Percentiles rank a stretch among this genome's conserved stretches.
phyloP scores from a whole-genome alignment of 495 filamentous ascomycete genomes.

The Aspergillus biplanus region DNA sequence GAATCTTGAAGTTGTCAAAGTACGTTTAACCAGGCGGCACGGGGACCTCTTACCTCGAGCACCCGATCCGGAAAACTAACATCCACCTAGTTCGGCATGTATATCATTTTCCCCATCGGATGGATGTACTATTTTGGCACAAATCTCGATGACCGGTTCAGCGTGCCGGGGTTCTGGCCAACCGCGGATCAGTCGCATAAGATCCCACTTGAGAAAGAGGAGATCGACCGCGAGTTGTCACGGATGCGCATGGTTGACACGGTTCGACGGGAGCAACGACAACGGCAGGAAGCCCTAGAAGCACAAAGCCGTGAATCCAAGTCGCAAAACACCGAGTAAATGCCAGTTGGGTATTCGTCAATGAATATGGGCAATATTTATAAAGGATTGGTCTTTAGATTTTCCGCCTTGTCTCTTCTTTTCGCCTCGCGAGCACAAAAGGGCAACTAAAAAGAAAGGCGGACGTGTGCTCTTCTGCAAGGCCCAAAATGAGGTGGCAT shows the following conservation, averaged over 20 bases:
- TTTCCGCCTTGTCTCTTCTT: not conserved
- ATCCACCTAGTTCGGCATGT: conserved; percentile 81
- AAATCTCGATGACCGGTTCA: conserved; percentile 91
- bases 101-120: conserved; percentile 97
- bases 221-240: conserved; percentile 78
- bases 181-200: conserved; percentile 81
- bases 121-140: conserved; percentile 99
- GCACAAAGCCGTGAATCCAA: conserved; percentile 27
- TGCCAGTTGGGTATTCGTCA: conserved; percentile 8
- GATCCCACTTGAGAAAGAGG: conserved; percentile 86
- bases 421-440: not conserved
- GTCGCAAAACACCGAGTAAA: conserved; percentile 31
- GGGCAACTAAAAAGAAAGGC: not conserved
- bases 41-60: not conserved
- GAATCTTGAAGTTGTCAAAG: conserved; percentile 96
- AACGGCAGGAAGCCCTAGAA: conserved; percentile 60
- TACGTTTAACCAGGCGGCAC: conserved; percentile 38
- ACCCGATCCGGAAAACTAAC: not conserved
- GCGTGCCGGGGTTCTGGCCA: conserved; percentile 92
- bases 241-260: conserved; percentile 60
- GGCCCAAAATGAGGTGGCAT: conserved; percentile 11
- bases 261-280: conserved; percentile 55
- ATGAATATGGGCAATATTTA: not conserved
- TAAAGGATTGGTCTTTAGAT: not conserved
- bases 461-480: conserved; percentile 2